A percentile compares a stretch with the other conserved stretches of the same genome.
phyloP scores from a whole-genome alignment of 176 grass and related monocot species.

The Chloris gayana region DNA sequence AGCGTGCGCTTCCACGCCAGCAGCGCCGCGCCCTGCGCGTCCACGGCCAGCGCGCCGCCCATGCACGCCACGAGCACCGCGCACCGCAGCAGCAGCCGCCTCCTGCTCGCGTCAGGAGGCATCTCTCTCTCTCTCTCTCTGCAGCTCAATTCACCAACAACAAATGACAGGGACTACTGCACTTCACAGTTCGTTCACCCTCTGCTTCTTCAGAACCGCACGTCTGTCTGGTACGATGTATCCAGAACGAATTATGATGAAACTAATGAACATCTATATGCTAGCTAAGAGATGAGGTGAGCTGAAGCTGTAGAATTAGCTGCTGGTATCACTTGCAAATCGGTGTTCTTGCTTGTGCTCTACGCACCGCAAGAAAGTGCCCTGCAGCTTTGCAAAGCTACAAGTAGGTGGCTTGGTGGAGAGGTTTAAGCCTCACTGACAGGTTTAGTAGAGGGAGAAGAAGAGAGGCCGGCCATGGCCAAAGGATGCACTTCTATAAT shows the following conservation, averaged over 20 bases:
- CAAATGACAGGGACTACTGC: not conserved
- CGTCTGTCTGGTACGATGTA: not conserved
- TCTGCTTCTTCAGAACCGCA: not conserved
- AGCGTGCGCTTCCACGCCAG: constrained; percentile 69
- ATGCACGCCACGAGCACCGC: constrained; percentile 36
- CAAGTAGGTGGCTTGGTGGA: constrained; percentile 35
- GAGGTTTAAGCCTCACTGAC: constrained; percentile 51
- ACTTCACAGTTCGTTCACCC: not conserved
- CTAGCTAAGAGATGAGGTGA: constrained; percentile 20
- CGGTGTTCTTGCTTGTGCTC: constrained; percentile 51
- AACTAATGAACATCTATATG: not conserved
- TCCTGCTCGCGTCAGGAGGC: constrained; percentile 33
- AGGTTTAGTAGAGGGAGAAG: constrained; percentile 40
- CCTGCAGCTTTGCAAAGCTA: constrained; percentile 36
- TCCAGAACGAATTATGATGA: not conserved
- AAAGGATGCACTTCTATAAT: constrained; percentile 38
- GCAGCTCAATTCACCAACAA: not conserved
- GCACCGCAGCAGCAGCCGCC: constrained; percentile 41
- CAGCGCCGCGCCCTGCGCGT: constrained; percentile 69
- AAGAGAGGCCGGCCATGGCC: constrained; percentile 11
- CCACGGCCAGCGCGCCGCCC: constrained; percentile 31
- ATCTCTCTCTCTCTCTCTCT: no score
- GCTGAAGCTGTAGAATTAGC: constrained; percentile 34
- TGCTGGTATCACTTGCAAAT: constrained; percentile 44
- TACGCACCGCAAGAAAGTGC: constrained; percentile 29